Percentiles rank a stretch among this genome's conserved stretches.
Evolutionary conservation across 2,329 filamentous ascomycete species (phyloP).

Genomic region (Penicillium sp.): DNA sequence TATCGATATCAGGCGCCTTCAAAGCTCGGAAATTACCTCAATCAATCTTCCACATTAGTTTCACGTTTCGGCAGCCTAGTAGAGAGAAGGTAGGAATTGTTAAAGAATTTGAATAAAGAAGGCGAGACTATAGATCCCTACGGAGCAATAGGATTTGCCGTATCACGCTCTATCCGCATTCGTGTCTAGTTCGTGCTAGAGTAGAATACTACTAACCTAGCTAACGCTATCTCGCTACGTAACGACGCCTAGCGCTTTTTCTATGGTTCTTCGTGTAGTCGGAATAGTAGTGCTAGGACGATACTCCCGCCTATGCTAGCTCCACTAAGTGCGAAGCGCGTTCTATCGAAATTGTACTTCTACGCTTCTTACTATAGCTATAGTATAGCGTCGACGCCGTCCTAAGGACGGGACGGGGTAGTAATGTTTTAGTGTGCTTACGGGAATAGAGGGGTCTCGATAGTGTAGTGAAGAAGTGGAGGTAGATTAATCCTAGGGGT

Average conservation of each 20-base stretch:
- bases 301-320: slow-evolving; percentile 20
- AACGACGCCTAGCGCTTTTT: neutral
- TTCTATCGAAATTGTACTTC: slow-evolving; percentile 16
- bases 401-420: slow-evolving; percentile 18
- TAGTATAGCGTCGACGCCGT: slow-evolving; percentile 21
- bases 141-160: slow-evolving; percentile 13
- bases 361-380: slow-evolving; percentile 19
- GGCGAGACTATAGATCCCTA: slow-evolving; percentile 11
- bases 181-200: slow-evolving; percentile 17
- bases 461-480: slow-evolving; percentile 14
- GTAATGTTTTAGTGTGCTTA: neutral
- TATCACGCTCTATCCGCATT: slow-evolving; percentile 11
- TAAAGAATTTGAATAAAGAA: slow-evolving; percentile 11
- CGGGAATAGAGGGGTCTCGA: neutral
- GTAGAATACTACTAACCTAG: slow-evolving; percentile 16
- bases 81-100: slow-evolving; percentile 14
- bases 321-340: slow-evolving; percentile 15
- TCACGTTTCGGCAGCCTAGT: slow-evolving; percentile 12
- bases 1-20: neutral
- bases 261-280: slow-evolving; percentile 9
- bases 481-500: slow-evolving; percentile 9
- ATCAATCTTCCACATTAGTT: slow-evolving; percentile 14
- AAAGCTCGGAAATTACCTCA: neutral
- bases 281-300: slow-evolving; percentile 12
- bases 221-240: neutral